A percentile compares a stretch with the other conserved stretches of the same genome.
These are phyloP conservation scores for Acacia concinna DNA, from an alignment of 331 rosid genomes.

Conservation along the genomic window DNA sequence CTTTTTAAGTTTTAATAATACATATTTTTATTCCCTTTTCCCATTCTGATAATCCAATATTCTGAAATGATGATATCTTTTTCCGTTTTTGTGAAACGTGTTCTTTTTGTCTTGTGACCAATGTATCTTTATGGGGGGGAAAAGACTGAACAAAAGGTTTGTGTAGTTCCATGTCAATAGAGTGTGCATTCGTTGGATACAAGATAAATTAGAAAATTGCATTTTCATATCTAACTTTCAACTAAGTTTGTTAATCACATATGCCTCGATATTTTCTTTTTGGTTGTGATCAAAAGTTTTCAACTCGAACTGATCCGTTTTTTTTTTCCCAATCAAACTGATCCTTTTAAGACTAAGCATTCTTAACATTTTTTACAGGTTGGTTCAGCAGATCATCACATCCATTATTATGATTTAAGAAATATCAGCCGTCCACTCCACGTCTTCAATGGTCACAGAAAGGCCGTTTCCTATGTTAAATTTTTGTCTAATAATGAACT, in stretches of 20 bases:
- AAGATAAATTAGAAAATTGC: slow-evolving; percentile 1
- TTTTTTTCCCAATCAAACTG: no score
- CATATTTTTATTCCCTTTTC: neutral
- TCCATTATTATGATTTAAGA: slow-evolving; percentile 93
- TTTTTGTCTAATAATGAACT: slow-evolving; percentile 89
- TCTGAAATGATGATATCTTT: neutral
- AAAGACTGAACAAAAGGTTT: neutral
- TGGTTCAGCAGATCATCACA: slow-evolving; percentile 97
- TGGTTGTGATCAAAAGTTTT: neutral
- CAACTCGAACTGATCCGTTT: slow-evolving; percentile 3
- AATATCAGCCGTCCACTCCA: slow-evolving; percentile 80
- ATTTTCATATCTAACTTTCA: slow-evolving; percentile 13
- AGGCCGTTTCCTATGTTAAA: slow-evolving; percentile 92
- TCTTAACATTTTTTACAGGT: slow-evolving; percentile 48
- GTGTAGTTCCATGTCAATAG: neutral
- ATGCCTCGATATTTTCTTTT: neutral
- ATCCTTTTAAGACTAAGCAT: neutral
- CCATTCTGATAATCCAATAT: neutral
- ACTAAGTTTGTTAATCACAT: neutral
- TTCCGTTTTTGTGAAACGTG: neutral
- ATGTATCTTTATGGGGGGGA: no score
- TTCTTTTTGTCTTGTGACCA: neutral
- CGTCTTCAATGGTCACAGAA: slow-evolving; percentile 86
- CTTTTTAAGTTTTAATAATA: no score
- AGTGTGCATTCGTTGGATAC: neutral